These are phyloP conservation scores for Neurospora hispaniola DNA, from an alignment of 495 filamentous ascomycete genomes.

Conservation along the genomic window DNA sequence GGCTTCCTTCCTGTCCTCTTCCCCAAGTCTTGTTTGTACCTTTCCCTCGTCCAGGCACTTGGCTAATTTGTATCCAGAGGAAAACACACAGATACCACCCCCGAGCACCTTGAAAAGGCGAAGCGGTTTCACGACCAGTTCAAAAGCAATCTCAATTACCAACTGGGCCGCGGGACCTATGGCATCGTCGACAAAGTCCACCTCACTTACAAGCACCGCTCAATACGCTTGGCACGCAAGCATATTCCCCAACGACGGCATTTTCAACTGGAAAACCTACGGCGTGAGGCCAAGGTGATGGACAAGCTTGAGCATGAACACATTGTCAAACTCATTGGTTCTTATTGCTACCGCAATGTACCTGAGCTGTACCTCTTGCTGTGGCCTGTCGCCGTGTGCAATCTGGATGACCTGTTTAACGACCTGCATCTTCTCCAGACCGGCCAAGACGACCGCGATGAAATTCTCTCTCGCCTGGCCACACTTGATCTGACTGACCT, in stretches of 20 bases:
- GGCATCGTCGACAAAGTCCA: conserved; percentile 28
- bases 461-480: conserved; percentile 19
- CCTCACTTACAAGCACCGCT: conserved; percentile 17
- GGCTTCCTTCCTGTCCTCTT: neutral
- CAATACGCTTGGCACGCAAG: conserved; percentile 26
- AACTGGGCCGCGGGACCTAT: conserved; percentile 22
- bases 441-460: conserved; percentile 21
- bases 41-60: neutral
- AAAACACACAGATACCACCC: conserved; percentile 18
- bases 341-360: conserved; percentile 22
- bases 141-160: conserved; percentile 12
- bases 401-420: conserved; percentile 26
- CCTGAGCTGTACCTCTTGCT: conserved; percentile 28
- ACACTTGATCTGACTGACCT: conserved; percentile 22
- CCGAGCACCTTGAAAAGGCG: conserved; percentile 21
- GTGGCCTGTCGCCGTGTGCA: conserved; percentile 34
- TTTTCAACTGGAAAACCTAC: conserved; percentile 19
- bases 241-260: conserved; percentile 15
- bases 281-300: conserved; percentile 34
- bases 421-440: conserved; percentile 25
- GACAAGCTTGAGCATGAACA: conserved; percentile 31
- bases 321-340: conserved; percentile 33
- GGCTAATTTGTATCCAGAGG: conserved; percentile 13
- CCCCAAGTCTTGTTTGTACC: neutral
- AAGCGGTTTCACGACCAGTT: conserved; percentile 25